A percentile compares a stretch with the other conserved stretches of the same genome.
These are phyloP conservation scores for Colletotrichum trifolii DNA, from an alignment of 2,329 filamentous ascomycete genomes.

Conservation along the genomic window DNA sequence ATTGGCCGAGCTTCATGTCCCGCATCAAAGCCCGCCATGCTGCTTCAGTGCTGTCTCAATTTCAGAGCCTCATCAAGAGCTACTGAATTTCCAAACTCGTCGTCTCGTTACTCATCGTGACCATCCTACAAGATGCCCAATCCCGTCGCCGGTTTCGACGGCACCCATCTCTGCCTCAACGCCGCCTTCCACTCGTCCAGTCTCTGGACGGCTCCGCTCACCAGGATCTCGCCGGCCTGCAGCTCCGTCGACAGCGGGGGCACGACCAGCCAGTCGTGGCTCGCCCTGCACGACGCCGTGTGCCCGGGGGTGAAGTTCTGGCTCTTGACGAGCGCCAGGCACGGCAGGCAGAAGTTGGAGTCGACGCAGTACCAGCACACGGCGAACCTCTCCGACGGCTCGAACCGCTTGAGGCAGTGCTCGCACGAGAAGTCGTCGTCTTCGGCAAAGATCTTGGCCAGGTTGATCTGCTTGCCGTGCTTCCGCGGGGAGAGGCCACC, in stretches of 20 bases:
- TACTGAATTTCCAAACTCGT: too few relatives aligned
- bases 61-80: too few relatives aligned
- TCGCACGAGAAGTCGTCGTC: constrained; percentile 42
- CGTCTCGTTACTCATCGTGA: not conserved
- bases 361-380: constrained; percentile 54
- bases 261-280: constrained; percentile 53
- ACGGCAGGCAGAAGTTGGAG: constrained; percentile 48
- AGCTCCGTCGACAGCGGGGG: constrained; percentile 48
- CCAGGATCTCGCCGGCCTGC: constrained; percentile 52
- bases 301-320: constrained; percentile 42
- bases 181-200: constrained; percentile 51
- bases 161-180: constrained; percentile 42
- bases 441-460: constrained; percentile 38
- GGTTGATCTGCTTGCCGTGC: constrained; percentile 38
- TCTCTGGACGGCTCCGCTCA: constrained; percentile 45
- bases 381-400: constrained; percentile 44
- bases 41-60: too few relatives aligned
- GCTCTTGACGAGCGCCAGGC: constrained; percentile 43
- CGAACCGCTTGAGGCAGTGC: constrained; percentile 51
- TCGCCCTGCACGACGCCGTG: constrained; percentile 42
- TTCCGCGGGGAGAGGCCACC: constrained; percentile 22
- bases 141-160: constrained; percentile 10
- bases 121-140: constrained; percentile 14
- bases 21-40: too few relatives aligned
- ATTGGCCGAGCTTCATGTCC: too few relatives aligned